These are phyloP conservation scores for Lepiota brunneoincarnata DNA, from an alignment of 768 basidiomycete genomes.

Conservation along the genomic window DNA sequence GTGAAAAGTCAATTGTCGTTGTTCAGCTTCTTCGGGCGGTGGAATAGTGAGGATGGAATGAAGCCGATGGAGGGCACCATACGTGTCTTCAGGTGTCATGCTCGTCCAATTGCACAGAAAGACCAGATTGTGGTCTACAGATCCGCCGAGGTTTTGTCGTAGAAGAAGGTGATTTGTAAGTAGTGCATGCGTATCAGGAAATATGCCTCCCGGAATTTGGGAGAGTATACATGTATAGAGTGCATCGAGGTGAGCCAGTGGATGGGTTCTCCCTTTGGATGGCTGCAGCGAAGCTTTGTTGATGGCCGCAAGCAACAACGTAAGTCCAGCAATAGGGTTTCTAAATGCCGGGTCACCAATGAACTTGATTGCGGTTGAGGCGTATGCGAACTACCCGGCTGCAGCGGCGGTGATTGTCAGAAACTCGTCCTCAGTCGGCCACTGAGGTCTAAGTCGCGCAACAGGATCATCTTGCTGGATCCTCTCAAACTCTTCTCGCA, in stretches of 20 bases:
- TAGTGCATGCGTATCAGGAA: not conserved
- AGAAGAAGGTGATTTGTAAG: not conserved
- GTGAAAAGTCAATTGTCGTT: not conserved
- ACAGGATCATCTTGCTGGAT: conserved; percentile 10
- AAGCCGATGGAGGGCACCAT: not conserved
- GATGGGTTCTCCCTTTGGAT: not conserved
- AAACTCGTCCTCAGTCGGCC: conserved; percentile 17
- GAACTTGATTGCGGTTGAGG: conserved; percentile 20
- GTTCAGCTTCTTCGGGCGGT: not conserved
- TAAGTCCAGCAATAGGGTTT: not conserved
- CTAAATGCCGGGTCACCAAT: conserved; percentile 11
- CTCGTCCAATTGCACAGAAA: not conserved
- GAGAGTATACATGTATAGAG: not conserved
- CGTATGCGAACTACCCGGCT: conserved; percentile 24
- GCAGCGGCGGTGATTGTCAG: conserved; percentile 17
- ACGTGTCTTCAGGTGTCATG: not conserved
- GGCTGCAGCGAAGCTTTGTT: not conserved
- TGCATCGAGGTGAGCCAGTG: not conserved
- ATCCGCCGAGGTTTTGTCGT: too few relatives aligned
- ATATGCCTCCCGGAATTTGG: not conserved
- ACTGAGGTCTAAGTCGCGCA: conserved; percentile 2
- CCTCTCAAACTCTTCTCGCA: conserved; percentile 11
- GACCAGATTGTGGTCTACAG: too few relatives aligned
- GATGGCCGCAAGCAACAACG: not conserved
- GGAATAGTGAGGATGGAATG: not conserved